phyloP scores from a whole-genome alignment of 371 early-diverging fungal species.

The Mortierella sp. region DNA sequence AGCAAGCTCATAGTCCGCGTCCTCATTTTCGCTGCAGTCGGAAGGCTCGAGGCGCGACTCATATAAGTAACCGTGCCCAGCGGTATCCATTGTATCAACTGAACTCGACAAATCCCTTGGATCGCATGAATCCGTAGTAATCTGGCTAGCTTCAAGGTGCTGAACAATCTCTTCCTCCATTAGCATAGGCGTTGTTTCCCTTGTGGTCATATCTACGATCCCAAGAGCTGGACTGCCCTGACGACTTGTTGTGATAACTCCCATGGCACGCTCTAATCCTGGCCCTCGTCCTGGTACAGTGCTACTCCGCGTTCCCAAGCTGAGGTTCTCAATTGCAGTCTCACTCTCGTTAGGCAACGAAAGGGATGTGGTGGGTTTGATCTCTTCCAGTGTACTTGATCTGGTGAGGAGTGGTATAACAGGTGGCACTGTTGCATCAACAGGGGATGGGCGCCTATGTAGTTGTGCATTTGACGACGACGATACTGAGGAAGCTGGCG shows the following conservation, averaged over 20 bases:
- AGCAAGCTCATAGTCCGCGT: constrained; percentile 51
- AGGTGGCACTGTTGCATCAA: neutral
- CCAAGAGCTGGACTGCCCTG: constrained; percentile 32
- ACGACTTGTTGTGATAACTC: constrained; percentile 45
- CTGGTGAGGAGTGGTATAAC: constrained; percentile 17
- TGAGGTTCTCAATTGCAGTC: constrained; percentile 40
- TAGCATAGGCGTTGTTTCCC: constrained; percentile 22
- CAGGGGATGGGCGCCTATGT: constrained; percentile 2
- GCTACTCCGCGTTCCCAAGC: constrained; percentile 13
- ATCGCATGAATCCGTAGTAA: neutral
- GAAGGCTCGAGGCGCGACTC: constrained; percentile 11
- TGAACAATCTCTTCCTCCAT: constrained; percentile 16
- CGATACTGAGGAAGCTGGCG: constrained; percentile 9
- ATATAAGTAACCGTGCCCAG: neutral
- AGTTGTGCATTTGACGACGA: neutral
- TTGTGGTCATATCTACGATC: constrained; percentile 8
- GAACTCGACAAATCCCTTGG: constrained; percentile 7
- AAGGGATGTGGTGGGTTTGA: constrained; percentile 7
- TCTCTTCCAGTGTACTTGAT: constrained; percentile 40
- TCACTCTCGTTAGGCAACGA: constrained; percentile 15
- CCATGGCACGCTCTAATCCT: constrained; percentile 44
- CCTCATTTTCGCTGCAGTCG: constrained; percentile 50
- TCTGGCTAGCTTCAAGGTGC: neutral
- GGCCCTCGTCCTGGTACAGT: constrained; percentile 3
- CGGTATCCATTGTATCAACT: constrained; percentile 11